Percentiles rank a stretch among this genome's conserved stretches.
phyloP scores from a whole-genome alignment of 768 basidiomycete species.

The Tephrocybe sp. region DNA sequence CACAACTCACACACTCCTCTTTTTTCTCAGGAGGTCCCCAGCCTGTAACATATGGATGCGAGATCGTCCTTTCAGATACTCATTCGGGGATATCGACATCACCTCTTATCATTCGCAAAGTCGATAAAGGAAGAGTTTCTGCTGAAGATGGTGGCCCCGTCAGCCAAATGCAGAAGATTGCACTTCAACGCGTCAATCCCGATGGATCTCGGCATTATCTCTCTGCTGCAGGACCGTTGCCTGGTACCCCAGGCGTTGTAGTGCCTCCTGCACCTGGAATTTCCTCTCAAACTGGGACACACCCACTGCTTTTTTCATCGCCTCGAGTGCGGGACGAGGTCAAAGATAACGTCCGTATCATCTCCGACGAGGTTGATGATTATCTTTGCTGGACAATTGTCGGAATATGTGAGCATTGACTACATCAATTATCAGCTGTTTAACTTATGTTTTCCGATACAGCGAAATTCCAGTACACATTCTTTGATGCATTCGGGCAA shows the following conservation, averaged over 20 bases:
- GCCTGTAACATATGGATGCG: constrained; percentile 90
- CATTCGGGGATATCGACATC: constrained; percentile 85
- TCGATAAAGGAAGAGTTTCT: constrained; percentile 87
- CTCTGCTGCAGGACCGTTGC: constrained; percentile 83
- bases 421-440: constrained; percentile 4
- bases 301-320: constrained; percentile 76
- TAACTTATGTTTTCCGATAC: constrained; percentile 9
- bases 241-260: constrained; percentile 70
- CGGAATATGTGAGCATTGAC: constrained; percentile 81
- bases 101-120: constrained; percentile 86
- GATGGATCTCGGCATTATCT: constrained; percentile 87
- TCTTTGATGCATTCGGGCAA: constrained; percentile 87
- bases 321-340: constrained; percentile 82
- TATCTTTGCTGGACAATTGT: constrained; percentile 96
- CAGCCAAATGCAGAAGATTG: constrained; percentile 97
- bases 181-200: constrained; percentile 78
- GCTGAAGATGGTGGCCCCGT: constrained; percentile 90
- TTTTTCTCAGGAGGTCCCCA: constrained; percentile 60
- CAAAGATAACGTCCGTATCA: constrained; percentile 71
- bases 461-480: constrained; percentile 95
- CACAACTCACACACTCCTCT: constrained; percentile 38
- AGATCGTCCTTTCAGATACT: constrained; percentile 82
- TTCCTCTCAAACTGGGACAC: constrained; percentile 75
- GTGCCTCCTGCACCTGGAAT: constrained; percentile 74
- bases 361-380: constrained; percentile 91